Evolutionary conservation across 495 filamentous ascomycete species (phyloP), one percentile per base, ranked within the genome.

Genomic region (Neurospora sp.): DNA sequence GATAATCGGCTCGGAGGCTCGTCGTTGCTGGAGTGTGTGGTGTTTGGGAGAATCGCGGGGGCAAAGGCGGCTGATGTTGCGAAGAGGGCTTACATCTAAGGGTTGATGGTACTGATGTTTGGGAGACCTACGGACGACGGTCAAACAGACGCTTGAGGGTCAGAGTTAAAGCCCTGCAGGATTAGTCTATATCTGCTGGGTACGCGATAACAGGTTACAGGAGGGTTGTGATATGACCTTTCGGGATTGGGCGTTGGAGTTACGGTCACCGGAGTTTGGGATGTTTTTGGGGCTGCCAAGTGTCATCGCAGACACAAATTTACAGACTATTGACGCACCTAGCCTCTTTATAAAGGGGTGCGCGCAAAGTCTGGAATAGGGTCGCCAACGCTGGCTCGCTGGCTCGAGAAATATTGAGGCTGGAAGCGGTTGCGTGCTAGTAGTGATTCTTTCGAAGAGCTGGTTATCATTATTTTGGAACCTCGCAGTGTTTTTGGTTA

Each of bases 31-130:
- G 86, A 89, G 73, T 88, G 88, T 82, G 87, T 87, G 4, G 85
- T 90, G 1, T 90, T 89, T 82, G 88, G 88, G 1, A 78, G 86
- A 69, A 85, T 86, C 69, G 86, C 88, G 0, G 88, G 87, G 0
- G 86, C 83, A 5, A 73, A 76, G 22, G 44, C 48, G 12, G 59
- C 40, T 14, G 53, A 35, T 0, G 22, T 35, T 61, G 53, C 27
- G 27, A 61, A 61, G 27, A 35, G 27, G 6, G 53, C 53, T 61
- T 16, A 31, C 14, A 35, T 16, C 53, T 61, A 27, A 61, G 53
- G 27, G 14, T 35, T 61, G 53, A 35, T 61, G 12, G 20, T 14
- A 53, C 53, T 61, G 0, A 35, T 35, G 5, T 35, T 61, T 8
- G 53, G 27, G 7, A 35, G 6, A 1, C 27, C 7, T 35, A 35